A percentile compares a stretch with the other conserved stretches of the same genome.
These are phyloP conservation scores for Geotrichum bryndzae DNA, from an alignment of 1,139 yeast genomes.

Conservation along the genomic window DNA sequence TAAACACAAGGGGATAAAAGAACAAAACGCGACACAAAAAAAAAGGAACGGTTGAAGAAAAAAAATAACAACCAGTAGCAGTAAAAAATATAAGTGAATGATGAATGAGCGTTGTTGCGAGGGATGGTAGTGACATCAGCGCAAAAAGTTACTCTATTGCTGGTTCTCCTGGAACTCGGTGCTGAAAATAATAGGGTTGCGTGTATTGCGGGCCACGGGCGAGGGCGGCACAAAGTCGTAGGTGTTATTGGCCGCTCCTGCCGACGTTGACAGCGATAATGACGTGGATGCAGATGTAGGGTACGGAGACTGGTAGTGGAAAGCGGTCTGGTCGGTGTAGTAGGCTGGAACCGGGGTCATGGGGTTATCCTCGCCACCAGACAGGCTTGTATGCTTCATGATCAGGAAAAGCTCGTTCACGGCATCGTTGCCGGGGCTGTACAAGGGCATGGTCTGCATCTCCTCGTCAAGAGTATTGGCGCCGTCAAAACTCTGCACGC, in stretches of 20 bases:
- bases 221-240: slow-evolving; percentile 23
- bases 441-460: slow-evolving; percentile 18
- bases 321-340: not conserved
- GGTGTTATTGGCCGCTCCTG: not conserved
- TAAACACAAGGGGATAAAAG: not conserved
- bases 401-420: slow-evolving; percentile 25
- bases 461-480: slow-evolving; percentile 16
- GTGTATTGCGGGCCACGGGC: slow-evolving; percentile 26
- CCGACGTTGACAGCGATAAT: not conserved
- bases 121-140: not conserved
- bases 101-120: no score
- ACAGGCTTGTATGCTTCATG: slow-evolving; percentile 21
- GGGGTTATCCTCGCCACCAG: not conserved
- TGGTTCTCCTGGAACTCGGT: slow-evolving; percentile 19
- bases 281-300: not conserved
- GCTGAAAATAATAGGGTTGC: slow-evolving; percentile 27
- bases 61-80: not conserved
- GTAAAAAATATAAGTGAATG: no score
- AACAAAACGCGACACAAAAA: not conserved
- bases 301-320: not conserved
- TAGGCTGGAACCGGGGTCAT: not conserved
- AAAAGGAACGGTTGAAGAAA: no score
- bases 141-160: not conserved
- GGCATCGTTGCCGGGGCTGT: slow-evolving; percentile 19
- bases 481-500: slow-evolving; percentile 8